These are phyloP conservation scores for Candolleomyces efflorescens DNA, from an alignment of 768 basidiomycete genomes.

Conservation along the genomic window DNA sequence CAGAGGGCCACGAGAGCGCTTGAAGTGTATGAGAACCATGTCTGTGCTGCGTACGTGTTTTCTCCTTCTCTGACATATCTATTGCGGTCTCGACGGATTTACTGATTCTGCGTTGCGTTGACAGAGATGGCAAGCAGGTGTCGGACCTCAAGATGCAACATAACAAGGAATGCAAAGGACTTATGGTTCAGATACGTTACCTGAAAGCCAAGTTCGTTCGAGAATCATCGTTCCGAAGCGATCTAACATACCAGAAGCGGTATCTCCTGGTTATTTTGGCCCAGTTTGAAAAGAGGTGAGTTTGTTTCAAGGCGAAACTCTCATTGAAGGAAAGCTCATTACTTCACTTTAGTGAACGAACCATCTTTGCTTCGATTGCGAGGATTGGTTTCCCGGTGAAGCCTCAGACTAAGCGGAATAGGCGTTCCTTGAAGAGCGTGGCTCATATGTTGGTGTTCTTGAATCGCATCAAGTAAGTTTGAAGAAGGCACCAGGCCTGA, in stretches of 20 bases:
- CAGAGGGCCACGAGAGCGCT: constrained; percentile 42
- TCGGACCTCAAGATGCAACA: constrained; percentile 58
- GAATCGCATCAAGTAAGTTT: constrained; percentile 55
- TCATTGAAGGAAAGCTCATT: constrained; percentile 1
- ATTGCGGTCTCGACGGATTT: neutral
- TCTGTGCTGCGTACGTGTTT: constrained; percentile 54
- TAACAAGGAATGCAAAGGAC: constrained; percentile 84
- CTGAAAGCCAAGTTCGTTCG: constrained; percentile 89
- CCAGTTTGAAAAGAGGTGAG: constrained; percentile 68
- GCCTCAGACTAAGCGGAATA: constrained; percentile 30
- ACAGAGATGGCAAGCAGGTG: constrained; percentile 52
- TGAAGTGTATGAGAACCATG: constrained; percentile 50
- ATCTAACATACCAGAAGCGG: constrained; percentile 81
- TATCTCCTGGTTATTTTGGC: constrained; percentile 77
- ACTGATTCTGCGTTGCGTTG: neutral
- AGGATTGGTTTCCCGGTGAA: constrained; percentile 63
- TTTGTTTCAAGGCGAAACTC: neutral
- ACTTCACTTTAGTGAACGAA: constrained; percentile 50
- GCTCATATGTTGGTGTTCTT: constrained; percentile 62
- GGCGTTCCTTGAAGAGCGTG: constrained; percentile 51
- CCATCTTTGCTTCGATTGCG: constrained; percentile 72
- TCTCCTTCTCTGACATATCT: constrained; percentile 2
- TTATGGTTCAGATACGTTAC: constrained; percentile 88
- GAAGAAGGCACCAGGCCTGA: neutral
- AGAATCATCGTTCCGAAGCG: constrained; percentile 74